Evolutionary conservation across 2,329 filamentous ascomycete genomes (phyloP).

Genomic region (Pseudonectria buxi): DNA sequence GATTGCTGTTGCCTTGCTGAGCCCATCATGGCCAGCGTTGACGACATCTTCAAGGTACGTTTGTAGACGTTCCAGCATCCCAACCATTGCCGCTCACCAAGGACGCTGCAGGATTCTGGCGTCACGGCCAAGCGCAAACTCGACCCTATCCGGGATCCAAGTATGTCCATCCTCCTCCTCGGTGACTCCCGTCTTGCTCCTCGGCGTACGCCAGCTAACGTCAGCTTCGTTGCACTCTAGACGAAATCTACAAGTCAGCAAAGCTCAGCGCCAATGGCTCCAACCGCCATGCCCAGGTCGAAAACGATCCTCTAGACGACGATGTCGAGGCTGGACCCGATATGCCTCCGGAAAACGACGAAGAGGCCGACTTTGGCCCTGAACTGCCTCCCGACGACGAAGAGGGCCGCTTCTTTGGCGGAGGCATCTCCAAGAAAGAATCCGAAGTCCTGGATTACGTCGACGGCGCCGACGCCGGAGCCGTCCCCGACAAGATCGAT

Average conservation of each 20-base stretch:
- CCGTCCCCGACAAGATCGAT: constrained; percentile 69
- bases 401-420: constrained; percentile 92
- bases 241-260: constrained; percentile 57
- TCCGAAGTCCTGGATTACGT: constrained; percentile 83
- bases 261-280: constrained; percentile 42
- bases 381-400: constrained; percentile 51
- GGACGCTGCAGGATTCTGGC: constrained; percentile 27
- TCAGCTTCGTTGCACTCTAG: constrained; percentile 26
- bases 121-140: constrained; percentile 56
- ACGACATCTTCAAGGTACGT: constrained; percentile 50
- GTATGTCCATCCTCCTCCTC: constrained; percentile 34
- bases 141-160: constrained; percentile 55
- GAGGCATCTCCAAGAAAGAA: constrained; percentile 76
- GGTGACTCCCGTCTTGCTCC: not conserved
- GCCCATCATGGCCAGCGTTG: constrained; percentile 46
- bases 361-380: constrained; percentile 43
- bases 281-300: constrained; percentile 40
- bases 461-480: constrained; percentile 43
- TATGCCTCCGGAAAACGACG: constrained; percentile 44
- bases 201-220: constrained; percentile 1
- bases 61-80: not conserved
- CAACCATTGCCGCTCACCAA: constrained; percentile 5
- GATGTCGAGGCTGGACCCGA: constrained; percentile 43
- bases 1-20: no score
- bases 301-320: constrained; percentile 39